These are phyloP conservation scores for Hypoxylon sp. DNA, from an alignment of 2,329 filamentous ascomycete species.

Conservation along the genomic window DNA sequence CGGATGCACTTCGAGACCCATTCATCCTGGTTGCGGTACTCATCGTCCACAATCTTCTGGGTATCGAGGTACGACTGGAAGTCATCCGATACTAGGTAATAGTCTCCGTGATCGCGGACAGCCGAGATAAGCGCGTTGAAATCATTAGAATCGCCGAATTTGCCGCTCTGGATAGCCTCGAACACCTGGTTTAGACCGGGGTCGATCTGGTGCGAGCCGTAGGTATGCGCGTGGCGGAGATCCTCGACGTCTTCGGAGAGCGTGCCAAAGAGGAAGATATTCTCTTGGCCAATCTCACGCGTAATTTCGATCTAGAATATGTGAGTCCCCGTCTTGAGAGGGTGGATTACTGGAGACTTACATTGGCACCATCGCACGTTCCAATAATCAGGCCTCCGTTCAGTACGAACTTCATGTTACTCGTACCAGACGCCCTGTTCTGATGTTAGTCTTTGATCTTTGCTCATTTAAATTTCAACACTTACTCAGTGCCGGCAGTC, in stretches of 20 bases:
- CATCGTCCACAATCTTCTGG: constrained; percentile 89
- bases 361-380: constrained; percentile 97
- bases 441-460: constrained; percentile 36
- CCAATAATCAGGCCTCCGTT: constrained; percentile 98
- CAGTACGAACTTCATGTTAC: constrained; percentile 99
- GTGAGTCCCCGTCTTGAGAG: constrained; percentile 33
- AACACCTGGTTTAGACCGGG: constrained; percentile 85
- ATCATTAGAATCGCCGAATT: constrained; percentile 82
- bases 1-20: constrained; percentile 94
- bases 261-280: constrained; percentile 99
- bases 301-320: constrained; percentile 86
- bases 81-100: constrained; percentile 97
- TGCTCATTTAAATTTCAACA: constrained; percentile 35
- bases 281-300: constrained; percentile 94
- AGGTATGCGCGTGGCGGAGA: constrained; percentile 89
- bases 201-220: constrained; percentile 84
- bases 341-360: constrained; percentile 63
- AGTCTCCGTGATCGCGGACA: constrained; percentile 94
- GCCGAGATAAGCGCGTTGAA: constrained; percentile 88
- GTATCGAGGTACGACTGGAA: constrained; percentile 96
- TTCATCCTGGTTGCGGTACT: constrained; percentile 91
- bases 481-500: constrained; percentile 91
- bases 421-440: constrained; percentile 79
- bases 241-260: constrained; percentile 97
- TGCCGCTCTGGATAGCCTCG: constrained; percentile 81